Percentiles rank a stretch among this genome's conserved stretches.
phyloP scores from a whole-genome alignment of 805 yeast species.

The Kluyveromyces aestuarii region DNA sequence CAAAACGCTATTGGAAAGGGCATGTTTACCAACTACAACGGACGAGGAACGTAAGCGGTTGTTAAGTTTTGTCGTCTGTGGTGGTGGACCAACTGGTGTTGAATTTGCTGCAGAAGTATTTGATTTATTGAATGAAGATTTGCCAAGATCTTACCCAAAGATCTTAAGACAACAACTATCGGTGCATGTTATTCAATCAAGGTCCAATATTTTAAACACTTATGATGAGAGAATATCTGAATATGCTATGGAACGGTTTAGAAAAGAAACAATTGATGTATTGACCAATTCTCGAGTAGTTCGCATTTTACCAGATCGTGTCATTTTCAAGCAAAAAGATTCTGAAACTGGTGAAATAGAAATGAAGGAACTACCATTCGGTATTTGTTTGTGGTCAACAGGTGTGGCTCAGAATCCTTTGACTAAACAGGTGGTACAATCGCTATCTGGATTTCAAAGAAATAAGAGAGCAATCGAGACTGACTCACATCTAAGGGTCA shows the following conservation, averaged over 20 bases:
- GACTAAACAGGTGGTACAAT: constrained; percentile 44
- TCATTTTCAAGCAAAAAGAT: constrained; percentile 45
- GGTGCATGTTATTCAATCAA: constrained; percentile 61
- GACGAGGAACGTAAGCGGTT: constrained; percentile 54
- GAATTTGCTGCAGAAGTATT: constrained; percentile 66
- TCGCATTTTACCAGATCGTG: constrained; percentile 46
- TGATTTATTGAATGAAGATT: constrained; percentile 58
- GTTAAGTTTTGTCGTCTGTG: constrained; percentile 58
- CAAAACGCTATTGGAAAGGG: constrained; percentile 47
- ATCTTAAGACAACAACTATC: constrained; percentile 53
- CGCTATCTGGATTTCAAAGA: constrained; percentile 40
- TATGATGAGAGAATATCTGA: constrained; percentile 57
- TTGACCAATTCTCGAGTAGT: constrained; percentile 57
- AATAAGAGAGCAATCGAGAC: constrained; percentile 69
- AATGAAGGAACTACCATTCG: constrained; percentile 48
- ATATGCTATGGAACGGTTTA: constrained; percentile 55
- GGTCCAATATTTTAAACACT: constrained; percentile 58
- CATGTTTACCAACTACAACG: constrained; percentile 55
- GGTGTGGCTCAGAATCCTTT: constrained; percentile 63
- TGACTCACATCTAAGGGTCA: constrained; percentile 59
- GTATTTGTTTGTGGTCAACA: constrained; percentile 67
- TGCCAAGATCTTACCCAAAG: constrained; percentile 47
- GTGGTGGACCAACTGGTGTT: constrained; percentile 72
- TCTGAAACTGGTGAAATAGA: constrained; percentile 32
- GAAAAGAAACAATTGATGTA: constrained; percentile 53